Evolutionary conservation across 768 basidiomycete genomes (phyloP), one percentile per base, ranked within the genome.

Genomic region (Mrakia blollopis): DNA sequence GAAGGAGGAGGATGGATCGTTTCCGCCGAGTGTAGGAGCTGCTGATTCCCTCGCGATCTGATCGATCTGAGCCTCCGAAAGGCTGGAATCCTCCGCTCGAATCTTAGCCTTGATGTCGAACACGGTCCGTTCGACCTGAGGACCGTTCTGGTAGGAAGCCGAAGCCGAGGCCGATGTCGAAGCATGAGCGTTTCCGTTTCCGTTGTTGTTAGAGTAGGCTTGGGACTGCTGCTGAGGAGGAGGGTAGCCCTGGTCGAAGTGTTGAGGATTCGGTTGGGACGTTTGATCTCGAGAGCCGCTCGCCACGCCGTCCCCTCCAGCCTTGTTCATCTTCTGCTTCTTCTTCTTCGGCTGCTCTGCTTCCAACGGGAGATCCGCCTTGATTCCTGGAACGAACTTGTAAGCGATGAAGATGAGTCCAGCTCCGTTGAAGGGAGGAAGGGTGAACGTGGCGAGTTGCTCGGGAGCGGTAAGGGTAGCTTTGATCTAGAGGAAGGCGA

Each of bases 301-400:
- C 47, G 47, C 47, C 47, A 18, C 47, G 1, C 47, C 47, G 10
- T 37, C 18, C 30, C 30, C 21, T 21, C 37, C 63, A 2, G 14
- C 35, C 37, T 68, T 39, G 65, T 18, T n/a, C 21, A 8, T 41
- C 65, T 41, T 68, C 35, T 39, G 65, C 37, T 68, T 71, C 47
- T n/a, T 54, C 69, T 54, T 71, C 71, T 72, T 72, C 21, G 54
- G 30, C 54, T 47, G 18, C 5, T 50, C 30, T 23, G 2, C 52
- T 18, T 37, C 71, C n/a, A n/a, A n/a, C n/a, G 54, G 50, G 3
- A 16, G 16, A 25, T 71, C 75, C 3, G 67, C 28, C 21, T 57
- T 54, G 41, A 37, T 54, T 13, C 75, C 75, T 18, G 68, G 75
- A 13, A 47, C 54, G 68, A 76, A 76, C 41, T 16, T 21, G 68